These are phyloP conservation scores for Schizophyllum amplum DNA, from an alignment of 1,284 basidiomycete genomes.

Conservation along the genomic window DNA sequence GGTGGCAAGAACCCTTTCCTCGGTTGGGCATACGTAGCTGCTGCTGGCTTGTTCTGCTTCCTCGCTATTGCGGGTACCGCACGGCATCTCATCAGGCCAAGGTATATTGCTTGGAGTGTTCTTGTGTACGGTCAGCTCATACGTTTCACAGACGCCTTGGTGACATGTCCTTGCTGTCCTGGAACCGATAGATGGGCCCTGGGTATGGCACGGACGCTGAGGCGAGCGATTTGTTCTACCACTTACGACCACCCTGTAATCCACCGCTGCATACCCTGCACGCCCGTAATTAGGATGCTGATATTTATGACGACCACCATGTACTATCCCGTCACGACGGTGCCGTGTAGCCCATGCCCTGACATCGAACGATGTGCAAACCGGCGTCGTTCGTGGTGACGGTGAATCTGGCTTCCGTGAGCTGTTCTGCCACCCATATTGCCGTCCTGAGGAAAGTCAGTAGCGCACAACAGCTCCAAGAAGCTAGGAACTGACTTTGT, in stretches of 20 bases:
- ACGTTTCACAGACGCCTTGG: slow-evolving; percentile 52
- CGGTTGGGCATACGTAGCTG: slow-evolving; percentile 93
- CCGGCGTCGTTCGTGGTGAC: slow-evolving; percentile 31
- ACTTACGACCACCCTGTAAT: slow-evolving; percentile 4
- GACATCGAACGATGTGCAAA: slow-evolving; percentile 22
- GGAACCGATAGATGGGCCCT: slow-evolving; percentile 73
- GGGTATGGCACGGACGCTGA: neutral
- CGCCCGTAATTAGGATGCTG: neutral
- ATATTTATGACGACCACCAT: slow-evolving; percentile 9
- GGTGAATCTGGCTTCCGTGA: slow-evolving; percentile 56
- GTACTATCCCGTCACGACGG: slow-evolving; percentile 5
- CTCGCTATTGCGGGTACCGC: slow-evolving; percentile 87
- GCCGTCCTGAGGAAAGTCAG: slow-evolving; percentile 42
- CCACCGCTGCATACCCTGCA: too few relatives aligned
- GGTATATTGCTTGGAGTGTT: slow-evolving; percentile 39
- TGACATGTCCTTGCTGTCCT: slow-evolving; percentile 81
- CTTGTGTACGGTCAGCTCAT: slow-evolving; percentile 1
- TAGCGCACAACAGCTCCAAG: neutral
- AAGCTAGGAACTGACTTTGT: slow-evolving; percentile 38
- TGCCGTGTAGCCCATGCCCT: slow-evolving; percentile 13
- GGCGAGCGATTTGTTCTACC: neutral
- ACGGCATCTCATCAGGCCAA: slow-evolving; percentile 87
- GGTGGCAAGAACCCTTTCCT: slow-evolving; percentile 97
- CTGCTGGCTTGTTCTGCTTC: slow-evolving; percentile 81
- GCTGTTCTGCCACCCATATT: slow-evolving; percentile 58